Conservation (phyloP, 371 early-diverging fungal genomes). For the Mucor velutinosus region DNA sequence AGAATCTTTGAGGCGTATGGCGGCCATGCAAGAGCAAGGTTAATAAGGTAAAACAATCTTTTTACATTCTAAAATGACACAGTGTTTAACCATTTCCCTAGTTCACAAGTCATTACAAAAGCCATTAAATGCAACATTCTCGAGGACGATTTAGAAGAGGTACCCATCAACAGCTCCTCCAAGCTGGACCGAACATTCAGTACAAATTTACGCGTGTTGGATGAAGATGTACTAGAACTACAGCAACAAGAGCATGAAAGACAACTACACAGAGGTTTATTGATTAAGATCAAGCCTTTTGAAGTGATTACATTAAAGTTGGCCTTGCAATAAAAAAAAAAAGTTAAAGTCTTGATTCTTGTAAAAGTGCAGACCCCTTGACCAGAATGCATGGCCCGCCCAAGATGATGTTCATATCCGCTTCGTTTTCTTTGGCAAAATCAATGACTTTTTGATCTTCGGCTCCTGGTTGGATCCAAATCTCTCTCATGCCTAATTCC, state of each 20-base stretch:
- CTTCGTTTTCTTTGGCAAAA: slow-evolving; percentile 38
- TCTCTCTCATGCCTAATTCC: slow-evolving; percentile 58
- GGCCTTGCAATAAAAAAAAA: slow-evolving; percentile 25
- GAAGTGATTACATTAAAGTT: slow-evolving; percentile 65
- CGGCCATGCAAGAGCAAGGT: slow-evolving; percentile 67
- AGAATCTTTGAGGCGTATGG: slow-evolving; percentile 89
- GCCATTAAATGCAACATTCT: slow-evolving; percentile 75
- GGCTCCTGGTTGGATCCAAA: slow-evolving; percentile 88
- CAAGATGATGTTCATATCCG: slow-evolving; percentile 59
- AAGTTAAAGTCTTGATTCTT: slow-evolving; percentile 4
- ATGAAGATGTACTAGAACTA: slow-evolving; percentile 42
- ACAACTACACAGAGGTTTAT: slow-evolving; percentile 35
- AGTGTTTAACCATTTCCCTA: slow-evolving; percentile 4
- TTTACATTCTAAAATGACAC: neutral
- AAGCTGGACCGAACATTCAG: slow-evolving; percentile 35
- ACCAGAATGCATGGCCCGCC: slow-evolving; percentile 82
- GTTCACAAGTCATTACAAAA: slow-evolving; percentile 48
- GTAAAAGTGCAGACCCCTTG: slow-evolving; percentile 42
- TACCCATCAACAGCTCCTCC: slow-evolving; percentile 22
- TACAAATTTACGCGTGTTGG: slow-evolving; percentile 39
- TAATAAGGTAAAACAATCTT: slow-evolving; percentile 52
- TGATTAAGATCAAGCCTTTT: slow-evolving; percentile 60
- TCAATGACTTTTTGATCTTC: slow-evolving; percentile 58
- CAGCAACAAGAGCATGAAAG: slow-evolving; percentile 35
- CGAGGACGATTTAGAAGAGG: slow-evolving; percentile 63